These are phyloP conservation scores for Seminavis robusta DNA, from an alignment of 108 stramenopile genomes.

Conservation along the genomic window DNA sequence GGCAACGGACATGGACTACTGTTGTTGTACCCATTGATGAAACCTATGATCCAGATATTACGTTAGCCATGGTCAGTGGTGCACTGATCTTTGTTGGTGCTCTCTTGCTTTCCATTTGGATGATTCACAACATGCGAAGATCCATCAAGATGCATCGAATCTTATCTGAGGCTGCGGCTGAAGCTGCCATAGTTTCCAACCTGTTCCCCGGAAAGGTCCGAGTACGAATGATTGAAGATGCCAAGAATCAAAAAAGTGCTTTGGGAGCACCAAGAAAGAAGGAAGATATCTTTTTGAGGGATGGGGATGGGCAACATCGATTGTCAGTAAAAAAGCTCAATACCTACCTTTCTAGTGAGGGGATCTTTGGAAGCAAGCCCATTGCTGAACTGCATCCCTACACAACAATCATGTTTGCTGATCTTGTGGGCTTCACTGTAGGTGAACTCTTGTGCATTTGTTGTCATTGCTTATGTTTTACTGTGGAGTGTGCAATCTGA, in stretches of 20 bases:
- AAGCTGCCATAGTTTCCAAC: neutral
- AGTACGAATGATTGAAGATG: no score
- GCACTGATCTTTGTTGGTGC: neutral
- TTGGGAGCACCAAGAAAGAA: no score
- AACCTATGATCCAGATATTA: neutral
- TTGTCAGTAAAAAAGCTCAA: no score
- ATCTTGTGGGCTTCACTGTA: no score
- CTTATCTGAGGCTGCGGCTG: neutral
- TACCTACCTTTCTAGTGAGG: no score
- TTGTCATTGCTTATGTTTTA: no score
- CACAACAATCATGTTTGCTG: neutral
- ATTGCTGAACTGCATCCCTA: slow-evolving; percentile 1
- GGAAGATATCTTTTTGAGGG: no score
- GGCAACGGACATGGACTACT: neutral
- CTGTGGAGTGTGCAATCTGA: no score
- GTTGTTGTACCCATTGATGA: neutral
- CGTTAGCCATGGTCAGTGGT: neutral
- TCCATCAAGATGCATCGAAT: neutral
- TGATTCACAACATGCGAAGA: neutral
- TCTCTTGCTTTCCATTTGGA: neutral
- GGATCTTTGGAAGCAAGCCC: no score
- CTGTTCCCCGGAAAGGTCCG: neutral
- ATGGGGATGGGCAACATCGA: no score
- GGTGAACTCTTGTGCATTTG: no score
- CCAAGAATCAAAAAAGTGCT: no score